Base-by-base conservation (phyloP, 1,284 basidiomycete genomes). In the Sanghuangporus sanghuang region DNA sequence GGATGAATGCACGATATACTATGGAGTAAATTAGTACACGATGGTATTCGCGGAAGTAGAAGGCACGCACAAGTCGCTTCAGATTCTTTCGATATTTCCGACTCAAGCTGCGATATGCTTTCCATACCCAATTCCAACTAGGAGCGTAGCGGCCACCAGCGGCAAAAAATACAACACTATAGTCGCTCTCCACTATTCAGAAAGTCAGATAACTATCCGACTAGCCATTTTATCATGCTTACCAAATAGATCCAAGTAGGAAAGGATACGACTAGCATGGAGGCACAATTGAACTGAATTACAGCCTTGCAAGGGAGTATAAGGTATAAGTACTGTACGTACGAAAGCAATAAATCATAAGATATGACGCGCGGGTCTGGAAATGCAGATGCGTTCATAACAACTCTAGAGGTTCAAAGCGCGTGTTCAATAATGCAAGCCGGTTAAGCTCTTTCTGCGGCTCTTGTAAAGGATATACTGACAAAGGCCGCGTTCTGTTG, bases 101-200 rank as follows among this genome's bases (percentile, higher is more conserved):
- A 71, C 82, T 90, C 46, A 93, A 76, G 70, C 87, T 88, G 35
- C 90, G 81, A 72, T 94, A 93, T 1, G 91, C 89, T 70, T 92
- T 92, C 92, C 92, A 94, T 38, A 94, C 83, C 92, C 92, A 95
- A 67, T 87, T 92, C 92, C 92, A 93, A 42, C 83, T 82, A 7
- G 92, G 92, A 2, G 85, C 83, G 74, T 93, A 78, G 66, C 78
- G 80, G 2, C 84, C 85, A n/a, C 90, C 92, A 1, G 90, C 87
- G 35, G 92, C 90, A 68, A 95, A 89, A 75, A 93, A 93, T 12
- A 93, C 83, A 46, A 94, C 85, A 1, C 89, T 89, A 70, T 95
- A 95, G 75, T 94, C 92, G 57, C 90, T 89, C 72, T 95, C 92
- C 60, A 92, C 90, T 92, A 63, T 2, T n/a, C 8, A 2, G 14